Percentiles rank a stretch among this genome's conserved stretches.
Evolutionary conservation across 345 rosid genomes (phyloP).

Genomic region (Physaria fendleri): DNA sequence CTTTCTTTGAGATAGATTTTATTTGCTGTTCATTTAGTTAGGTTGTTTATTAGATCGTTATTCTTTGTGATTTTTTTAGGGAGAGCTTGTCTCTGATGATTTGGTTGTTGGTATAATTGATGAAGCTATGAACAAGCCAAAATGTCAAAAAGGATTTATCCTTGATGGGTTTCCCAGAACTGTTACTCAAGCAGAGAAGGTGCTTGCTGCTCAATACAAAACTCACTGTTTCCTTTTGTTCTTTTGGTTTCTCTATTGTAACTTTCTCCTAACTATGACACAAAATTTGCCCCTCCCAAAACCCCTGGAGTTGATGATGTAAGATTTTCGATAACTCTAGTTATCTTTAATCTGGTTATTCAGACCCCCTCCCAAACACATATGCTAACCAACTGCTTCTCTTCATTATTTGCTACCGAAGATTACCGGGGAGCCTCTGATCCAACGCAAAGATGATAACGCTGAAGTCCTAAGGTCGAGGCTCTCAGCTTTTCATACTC

Average conservation of each 20-base stretch:
- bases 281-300: constrained; percentile 75
- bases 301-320: constrained; percentile 72
- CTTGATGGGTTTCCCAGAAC: constrained; percentile 38
- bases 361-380: background rate
- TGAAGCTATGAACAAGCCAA: too few relatives aligned
- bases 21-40: background rate
- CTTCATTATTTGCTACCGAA: constrained; percentile 20
- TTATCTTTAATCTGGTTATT: too few relatives aligned
- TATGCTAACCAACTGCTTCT: background rate
- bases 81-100: too few relatives aligned
- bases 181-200: constrained; percentile 87
- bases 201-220: too few relatives aligned
- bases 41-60: too few relatives aligned
- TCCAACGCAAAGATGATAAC: constrained; percentile 86
- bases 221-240: background rate
- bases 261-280: constrained; percentile 25
- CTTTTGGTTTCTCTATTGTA: background rate
- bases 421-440: constrained; percentile 81
- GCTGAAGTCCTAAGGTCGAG: constrained; percentile 72
- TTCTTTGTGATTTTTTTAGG: background rate
- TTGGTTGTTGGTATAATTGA: too few relatives aligned
- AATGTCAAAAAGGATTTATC: too few relatives aligned
- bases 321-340: constrained; percentile 27
- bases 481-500: constrained; percentile 73
- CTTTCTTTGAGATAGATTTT: too few relatives aligned